Evolutionary conservation across 2,329 filamentous ascomycete genomes (phyloP), one percentile per base, ranked within the genome.

Genomic region (Metarhizium anisopliae): DNA sequence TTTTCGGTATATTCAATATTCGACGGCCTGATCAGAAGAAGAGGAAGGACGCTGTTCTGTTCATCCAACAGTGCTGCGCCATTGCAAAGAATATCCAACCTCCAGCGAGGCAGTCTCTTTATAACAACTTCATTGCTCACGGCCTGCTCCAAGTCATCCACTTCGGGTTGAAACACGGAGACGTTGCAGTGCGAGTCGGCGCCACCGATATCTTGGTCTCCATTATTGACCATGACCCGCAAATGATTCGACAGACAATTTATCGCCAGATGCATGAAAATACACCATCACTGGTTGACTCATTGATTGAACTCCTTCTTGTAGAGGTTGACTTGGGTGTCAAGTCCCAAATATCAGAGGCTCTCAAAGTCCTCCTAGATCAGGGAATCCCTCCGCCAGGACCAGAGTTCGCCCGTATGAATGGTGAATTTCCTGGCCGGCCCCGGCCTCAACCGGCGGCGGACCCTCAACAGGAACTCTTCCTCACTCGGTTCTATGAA

Each of bases 71-170:
- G 70, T 97, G 93, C 72, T 95, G 91, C 62, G 83, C 86, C 3
- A 94, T 97, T 64, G 90, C 91, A 1, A 99, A 99, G 75, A 96
- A 91, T 65, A 79, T 99, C 18, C 94, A 97, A 68, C 87, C 88
- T 2, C 87, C 87, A 30, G 85, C 85, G 7, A 83, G 94, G 58
- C 86, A 89, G 59, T 85, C 84, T 25, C 77, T 99, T 16, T 96
- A 95, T 72, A 86, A 87, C 66, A 95, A 95, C 68, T 95, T 97
- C 68, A 86, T 97, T 60, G 81, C 81, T 51, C 86, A 95, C 64
- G 94, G 94, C 10, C 81, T 99, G 7, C 84, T 97, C 57, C 82
- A 85, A 36, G 92, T 97, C 56, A 93, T 99, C 61, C 90, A 92
- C 58, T 97, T 91, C 70, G 92, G 94, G 14, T 80, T 99, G 52